phyloP scores from a whole-genome alignment of 768 basidiomycete genomes.

The Hericium rajendrae region DNA sequence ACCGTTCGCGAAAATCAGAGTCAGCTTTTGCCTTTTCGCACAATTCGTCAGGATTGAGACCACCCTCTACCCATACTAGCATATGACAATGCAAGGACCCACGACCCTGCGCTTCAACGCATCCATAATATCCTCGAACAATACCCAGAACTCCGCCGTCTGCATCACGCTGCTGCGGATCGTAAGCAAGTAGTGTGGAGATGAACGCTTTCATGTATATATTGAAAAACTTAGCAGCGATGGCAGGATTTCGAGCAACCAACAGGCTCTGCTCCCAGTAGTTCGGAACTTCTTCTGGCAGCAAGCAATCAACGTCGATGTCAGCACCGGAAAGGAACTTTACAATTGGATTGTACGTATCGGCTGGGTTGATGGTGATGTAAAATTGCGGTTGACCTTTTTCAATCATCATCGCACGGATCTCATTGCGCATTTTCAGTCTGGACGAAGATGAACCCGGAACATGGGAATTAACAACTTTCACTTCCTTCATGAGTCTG shows the following conservation, averaged over 20 bases:
- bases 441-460: conserved; percentile 23
- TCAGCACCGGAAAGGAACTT: conserved; percentile 29
- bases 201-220: conserved; percentile 31
- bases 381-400: conserved; percentile 31
- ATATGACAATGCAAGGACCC: conserved; percentile 19
- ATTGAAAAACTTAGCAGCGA: conserved; percentile 34
- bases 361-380: conserved; percentile 36
- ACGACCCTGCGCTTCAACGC: conserved; percentile 30
- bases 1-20: conserved; percentile 11
- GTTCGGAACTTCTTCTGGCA: conserved; percentile 19
- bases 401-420: not conserved
- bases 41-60: not conserved
- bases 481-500: conserved; percentile 16
- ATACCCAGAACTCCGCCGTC: conserved; percentile 25
- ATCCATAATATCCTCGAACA: conserved; percentile 29
- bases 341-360: conserved; percentile 33
- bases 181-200: conserved; percentile 18
- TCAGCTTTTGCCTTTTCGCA: not conserved
- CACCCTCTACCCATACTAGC: conserved; percentile 25
- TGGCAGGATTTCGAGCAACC: conserved; percentile 30
- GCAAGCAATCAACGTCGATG: conserved; percentile 27
- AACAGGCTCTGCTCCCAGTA: conserved; percentile 25
- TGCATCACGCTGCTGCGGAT: conserved; percentile 2
- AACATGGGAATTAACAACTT: conserved; percentile 12
- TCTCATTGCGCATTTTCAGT: conserved; percentile 2